These are phyloP conservation scores for Reutealis trisperma DNA, from an alignment of 345 rosid species.

Conservation along the genomic window DNA sequence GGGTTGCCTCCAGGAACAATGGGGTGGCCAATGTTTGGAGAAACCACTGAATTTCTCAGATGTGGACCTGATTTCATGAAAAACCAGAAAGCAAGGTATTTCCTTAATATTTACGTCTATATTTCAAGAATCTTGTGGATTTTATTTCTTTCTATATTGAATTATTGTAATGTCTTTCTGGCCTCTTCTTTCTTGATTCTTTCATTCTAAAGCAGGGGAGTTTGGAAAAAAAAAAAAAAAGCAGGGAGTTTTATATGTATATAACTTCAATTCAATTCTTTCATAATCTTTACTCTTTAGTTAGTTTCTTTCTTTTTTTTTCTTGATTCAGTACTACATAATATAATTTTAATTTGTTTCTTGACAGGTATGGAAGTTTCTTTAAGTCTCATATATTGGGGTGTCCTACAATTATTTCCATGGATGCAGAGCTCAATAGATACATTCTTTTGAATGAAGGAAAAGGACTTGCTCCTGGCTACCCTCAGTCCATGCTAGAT, in stretches of 20 bases:
- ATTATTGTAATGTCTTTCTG: neutral
- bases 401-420: conserved; percentile 22
- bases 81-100: conserved; percentile 14
- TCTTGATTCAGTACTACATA: no score
- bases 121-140: neutral
- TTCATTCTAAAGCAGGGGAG: no score
- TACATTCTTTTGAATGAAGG: conserved; percentile 22
- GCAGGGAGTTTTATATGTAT: no score
- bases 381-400: conserved; percentile 28
- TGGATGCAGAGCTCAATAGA: conserved; percentile 23
- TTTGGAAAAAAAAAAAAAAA: no score
- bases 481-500: conserved; percentile 22
- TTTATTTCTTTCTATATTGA: neutral
- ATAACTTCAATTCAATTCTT: neutral
- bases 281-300: neutral
- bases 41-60: conserved; percentile 18
- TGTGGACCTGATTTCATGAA: conserved; percentile 26
- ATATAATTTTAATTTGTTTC: neutral
- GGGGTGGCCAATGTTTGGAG: conserved; percentile 30
- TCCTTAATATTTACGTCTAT: no score
- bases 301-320: neutral
- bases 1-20: conserved; percentile 32
- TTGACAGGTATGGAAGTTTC: conserved; percentile 22
- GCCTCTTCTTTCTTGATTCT: neutral
- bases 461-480: conserved; percentile 31